Evolutionary conservation across 1,139 yeast species (phyloP).

Genomic region (Geotrichum aggregatum): DNA sequence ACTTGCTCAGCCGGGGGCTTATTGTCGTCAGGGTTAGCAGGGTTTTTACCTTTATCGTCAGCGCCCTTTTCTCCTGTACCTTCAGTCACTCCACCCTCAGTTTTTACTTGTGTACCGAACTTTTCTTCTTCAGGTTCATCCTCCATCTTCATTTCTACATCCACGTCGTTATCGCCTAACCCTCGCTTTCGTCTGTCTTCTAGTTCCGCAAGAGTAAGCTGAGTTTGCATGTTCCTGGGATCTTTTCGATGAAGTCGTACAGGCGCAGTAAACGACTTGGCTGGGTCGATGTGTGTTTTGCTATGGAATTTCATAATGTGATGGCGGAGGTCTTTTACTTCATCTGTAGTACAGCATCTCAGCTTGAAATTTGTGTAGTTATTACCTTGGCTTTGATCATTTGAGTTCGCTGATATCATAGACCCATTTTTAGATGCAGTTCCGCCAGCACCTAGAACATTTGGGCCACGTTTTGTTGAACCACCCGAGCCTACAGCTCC

Average conservation of each 20-base stretch:
- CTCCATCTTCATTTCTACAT: conserved; percentile 18
- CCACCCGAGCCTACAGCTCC: background rate
- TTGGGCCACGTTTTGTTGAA: conserved; percentile 16
- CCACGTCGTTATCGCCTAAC: conserved; percentile 25
- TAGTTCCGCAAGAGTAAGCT: conserved; percentile 60
- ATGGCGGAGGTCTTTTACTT: conserved; percentile 67
- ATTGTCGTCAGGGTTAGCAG: conserved; percentile 33
- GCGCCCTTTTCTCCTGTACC: conserved; percentile 37
- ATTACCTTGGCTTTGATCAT: conserved; percentile 15
- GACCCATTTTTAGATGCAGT: conserved; percentile 15
- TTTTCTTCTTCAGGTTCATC: conserved; percentile 22
- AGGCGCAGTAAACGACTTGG: conserved; percentile 68
- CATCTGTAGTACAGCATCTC: conserved; percentile 68
- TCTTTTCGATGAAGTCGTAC: conserved; percentile 87
- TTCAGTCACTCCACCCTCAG: conserved; percentile 16
- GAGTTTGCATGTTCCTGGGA: conserved; percentile 84
- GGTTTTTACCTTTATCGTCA: conserved; percentile 30
- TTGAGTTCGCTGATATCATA: conserved; percentile 11
- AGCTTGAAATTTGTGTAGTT: conserved; percentile 59
- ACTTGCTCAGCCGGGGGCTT: conserved; percentile 37
- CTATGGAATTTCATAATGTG: conserved; percentile 76
- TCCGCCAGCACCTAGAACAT: conserved; percentile 17
- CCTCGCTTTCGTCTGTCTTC: conserved; percentile 54
- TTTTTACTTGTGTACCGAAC: conserved; percentile 17
- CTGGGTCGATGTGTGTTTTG: conserved; percentile 60